A percentile compares a stretch with the other conserved stretches of the same genome.
phyloP scores from a whole-genome alignment of 208 protist species.

The Vickermania ingenoplastis region DNA sequence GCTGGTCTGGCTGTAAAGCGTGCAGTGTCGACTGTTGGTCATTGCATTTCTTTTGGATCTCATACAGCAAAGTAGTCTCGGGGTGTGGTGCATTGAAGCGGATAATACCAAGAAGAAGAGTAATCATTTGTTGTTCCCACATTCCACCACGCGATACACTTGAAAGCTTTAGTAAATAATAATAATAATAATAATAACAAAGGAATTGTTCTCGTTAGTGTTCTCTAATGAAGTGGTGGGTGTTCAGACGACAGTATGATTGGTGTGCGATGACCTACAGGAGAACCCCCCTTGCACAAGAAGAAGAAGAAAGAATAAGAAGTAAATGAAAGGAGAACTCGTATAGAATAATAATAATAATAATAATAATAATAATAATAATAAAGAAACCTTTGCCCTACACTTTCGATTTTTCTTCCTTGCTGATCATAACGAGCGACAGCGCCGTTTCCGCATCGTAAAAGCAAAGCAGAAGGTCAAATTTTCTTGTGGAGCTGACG shows the following conservation, averaged over 20 bases:
- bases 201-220: background rate
- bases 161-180: background rate
- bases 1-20: no score
- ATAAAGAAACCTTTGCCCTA: background rate
- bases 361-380: conserved; percentile 2
- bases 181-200: background rate
- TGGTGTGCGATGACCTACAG: background rate
- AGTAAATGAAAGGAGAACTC: background rate
- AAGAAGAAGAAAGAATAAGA: background rate
- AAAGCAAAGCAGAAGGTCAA: no score
- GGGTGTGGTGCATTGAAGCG: no score
- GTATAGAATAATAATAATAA: background rate
- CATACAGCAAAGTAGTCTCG: no score
- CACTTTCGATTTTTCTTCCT: background rate
- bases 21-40: no score
- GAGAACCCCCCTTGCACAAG: background rate
- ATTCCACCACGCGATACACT: no score
- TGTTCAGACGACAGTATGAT: background rate
- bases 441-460: no score
- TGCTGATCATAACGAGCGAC: no score
- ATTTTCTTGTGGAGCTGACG: no score
- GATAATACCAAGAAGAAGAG: no score
- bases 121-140: no score
- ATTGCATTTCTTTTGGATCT: no score
- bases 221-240: background rate